Evolutionary conservation across 345 rosid genomes (phyloP), one percentile per base, ranked within the genome.

Genomic region (Populus euphratica): DNA sequence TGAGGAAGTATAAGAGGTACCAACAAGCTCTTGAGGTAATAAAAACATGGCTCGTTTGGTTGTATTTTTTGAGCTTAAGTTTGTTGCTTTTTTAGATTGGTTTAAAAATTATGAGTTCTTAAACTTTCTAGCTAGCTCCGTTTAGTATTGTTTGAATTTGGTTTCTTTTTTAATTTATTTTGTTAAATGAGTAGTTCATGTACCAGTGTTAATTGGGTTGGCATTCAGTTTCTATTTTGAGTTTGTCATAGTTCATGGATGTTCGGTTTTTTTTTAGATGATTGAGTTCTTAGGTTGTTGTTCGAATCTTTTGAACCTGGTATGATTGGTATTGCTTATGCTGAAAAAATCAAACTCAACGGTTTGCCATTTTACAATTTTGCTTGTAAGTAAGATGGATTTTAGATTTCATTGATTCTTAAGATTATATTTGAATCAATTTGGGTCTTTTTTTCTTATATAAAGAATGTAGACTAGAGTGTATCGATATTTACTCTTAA

Each of bases 1-100:
- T 96, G 86, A 85, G 99, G 89, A 92, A 90, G 86, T 91, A 73
- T 88, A 89, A 83, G 86, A 91, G 96, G 62, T 77, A 79, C 85
- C 82, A 80, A 66, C 92, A 79, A 78, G 98, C 99, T 82, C 96
- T 96, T 0, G 92, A 92, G 99, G 99, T 95, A 79, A 54, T 35
- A 5, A 1, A 62, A 70, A 11, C 39, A 78, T 78, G 25, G 27
- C 7, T 23, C 13, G 23, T 18, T 70, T 52, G 36, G 20, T 41
- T 44, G 35, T 33, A 12, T 8, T 75, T 64, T 43, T 67, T 56
- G 2, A 65, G 12, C 69, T 12, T 5, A 65, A 65, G 69, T 31
- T 17, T 29, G 69, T 33, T 1, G 69, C 9, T 65, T 65, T 16
- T 65, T 2, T 31, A 18, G 21, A 9, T 17, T 23, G 18, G 38